phyloP scores from a whole-genome alignment of 805 yeast species.

The Metschnikowia amazonensis region DNA sequence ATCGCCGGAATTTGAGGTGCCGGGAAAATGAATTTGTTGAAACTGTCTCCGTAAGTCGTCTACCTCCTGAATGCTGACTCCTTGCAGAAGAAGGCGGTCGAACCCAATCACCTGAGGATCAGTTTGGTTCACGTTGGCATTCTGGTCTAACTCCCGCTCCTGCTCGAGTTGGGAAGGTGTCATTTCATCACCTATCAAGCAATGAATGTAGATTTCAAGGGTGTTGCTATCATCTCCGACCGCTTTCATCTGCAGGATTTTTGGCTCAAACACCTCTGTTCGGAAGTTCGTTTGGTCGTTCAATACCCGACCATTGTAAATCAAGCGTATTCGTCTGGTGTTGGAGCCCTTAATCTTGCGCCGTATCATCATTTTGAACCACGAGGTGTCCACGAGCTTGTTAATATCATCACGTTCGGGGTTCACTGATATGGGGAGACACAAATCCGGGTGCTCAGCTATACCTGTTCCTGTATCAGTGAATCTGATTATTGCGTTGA shows the following conservation, averaged over 20 bases:
- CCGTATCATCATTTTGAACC: constrained; percentile 32
- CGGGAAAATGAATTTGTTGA: constrained; percentile 57
- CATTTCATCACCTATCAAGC: constrained; percentile 69
- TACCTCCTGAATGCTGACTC: constrained; percentile 77
- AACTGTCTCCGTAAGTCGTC: constrained; percentile 71
- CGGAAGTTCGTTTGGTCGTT: constrained; percentile 53
- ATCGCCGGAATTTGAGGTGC: constrained; percentile 18
- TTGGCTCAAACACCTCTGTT: constrained; percentile 43
- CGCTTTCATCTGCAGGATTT: constrained; percentile 17
- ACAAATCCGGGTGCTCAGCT: constrained; percentile 24
- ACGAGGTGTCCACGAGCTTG: constrained; percentile 26
- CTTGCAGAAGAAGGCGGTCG: constrained; percentile 77
- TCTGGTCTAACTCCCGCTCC: constrained; percentile 56
- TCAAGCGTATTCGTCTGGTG: constrained; percentile 53
- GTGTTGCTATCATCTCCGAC: constrained; percentile 10
- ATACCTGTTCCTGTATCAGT: constrained; percentile 24
- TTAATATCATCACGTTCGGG: constrained; percentile 30
- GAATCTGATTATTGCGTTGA: constrained; percentile 27
- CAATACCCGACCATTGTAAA: constrained; percentile 66
- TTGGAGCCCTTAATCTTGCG: constrained; percentile 15
- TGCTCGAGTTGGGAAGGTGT: constrained; percentile 50
- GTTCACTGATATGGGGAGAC: constrained; percentile 27
- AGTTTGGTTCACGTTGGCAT: constrained; percentile 42
- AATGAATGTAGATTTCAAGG: constrained; percentile 60
- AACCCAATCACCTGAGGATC: constrained; percentile 75